Evolutionary conservation across 2,329 filamentous ascomycete genomes (phyloP), one percentile per base, ranked within the genome.

Genomic region (Lecanicillium sp.): DNA sequence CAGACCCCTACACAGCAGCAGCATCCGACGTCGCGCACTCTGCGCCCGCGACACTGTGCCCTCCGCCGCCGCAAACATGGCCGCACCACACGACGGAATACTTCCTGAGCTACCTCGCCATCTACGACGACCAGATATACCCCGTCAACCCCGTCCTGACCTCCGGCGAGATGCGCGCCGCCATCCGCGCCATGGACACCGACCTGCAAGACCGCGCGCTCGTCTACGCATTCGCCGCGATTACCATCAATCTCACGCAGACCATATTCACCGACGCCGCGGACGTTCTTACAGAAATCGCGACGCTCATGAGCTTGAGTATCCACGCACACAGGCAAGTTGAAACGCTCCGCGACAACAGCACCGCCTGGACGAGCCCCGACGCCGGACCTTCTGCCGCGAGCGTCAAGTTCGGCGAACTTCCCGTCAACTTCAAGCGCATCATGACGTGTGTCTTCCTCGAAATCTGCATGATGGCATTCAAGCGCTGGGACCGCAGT

Each of bases 401-500:
- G 54, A 60, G 62, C 43, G 56, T 61, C 6, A 63, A 66, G 11
- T 59, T 65, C 9, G 65, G 67, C n/a, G 65, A 67, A n/a, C 62
- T 67, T 3, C 62, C 64, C 2, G 64, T 69, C 10, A 70, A 67
- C 0, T 64, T 74, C 26, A 67, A 70, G 50, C 65, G 70, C 30
- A 67, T 73, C 12, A 70, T 76, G 64, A 73, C 71, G n/a, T 72
- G 68, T 32, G 62, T 78, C 37, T 78, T 75, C 52, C 67, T 77
- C 29, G 71, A 78, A 54, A 77, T 77, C 50, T 72, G 67, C 55
- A 65, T 73, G 32, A 72, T 77, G 67, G 68, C 67, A 3, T 63
- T 76, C 29, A 67, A 69, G 36, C 67, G 70, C 12, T 65, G 66
- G 49, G 71, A 77, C 42, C 65, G 72, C 26, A 72, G 72, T 12